Base-by-base conservation (phyloP, 345 rosid genomes). In the Aquilaria malaccensis region DNA sequence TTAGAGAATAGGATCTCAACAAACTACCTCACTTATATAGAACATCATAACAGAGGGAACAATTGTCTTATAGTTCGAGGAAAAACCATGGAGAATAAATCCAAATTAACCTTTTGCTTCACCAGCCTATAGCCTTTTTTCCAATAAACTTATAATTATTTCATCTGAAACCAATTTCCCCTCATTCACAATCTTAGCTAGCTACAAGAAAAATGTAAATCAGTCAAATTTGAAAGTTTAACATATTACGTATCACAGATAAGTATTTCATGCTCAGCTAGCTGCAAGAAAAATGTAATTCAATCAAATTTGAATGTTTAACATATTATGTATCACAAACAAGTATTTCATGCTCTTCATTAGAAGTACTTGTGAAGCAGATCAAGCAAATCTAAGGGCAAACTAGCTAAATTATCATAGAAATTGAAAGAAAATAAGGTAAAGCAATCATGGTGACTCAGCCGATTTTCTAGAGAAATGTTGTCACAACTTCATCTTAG, bases 91-190 rank as follows among this genome's bases (percentile, higher is more conserved):
- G 30, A 90, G 95, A 62, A 94, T 85, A 68, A 93, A 94, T 6
- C 96, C 95, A 2, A 89, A 79, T 83, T 90, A 95, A n/a, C 95
- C 96, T 75, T 78, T 83, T 1, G 84, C 80, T 70, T 88, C 89
- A 60, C 95, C 95, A 55, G 89, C 78, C 50, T 78, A 78, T 11
- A 94, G 92, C 65, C 97, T 81, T 74, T 90, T 90, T 1, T 93
- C 83, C 73, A 94, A 71, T 32, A 94, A 64, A 59, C 72, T 79
- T 2, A 90, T 68, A 33, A 90, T 83, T 57, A 83, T 82, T 76
- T 88, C 96, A 75, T 94, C 97, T 0, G 95, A 90, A 37, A 94
- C 96, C 74, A 94, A 72, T 62, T 88, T 76, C 22, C 96, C 95
- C 60, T 83, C 91, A 65, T 94, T 86, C 33, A 94, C 96, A 60